Percentiles rank a stretch among this genome's conserved stretches.
These are phyloP conservation scores for Trichoderma atrobrunneum DNA, from an alignment of 2,329 filamentous ascomycete genomes.

Conservation along the genomic window DNA sequence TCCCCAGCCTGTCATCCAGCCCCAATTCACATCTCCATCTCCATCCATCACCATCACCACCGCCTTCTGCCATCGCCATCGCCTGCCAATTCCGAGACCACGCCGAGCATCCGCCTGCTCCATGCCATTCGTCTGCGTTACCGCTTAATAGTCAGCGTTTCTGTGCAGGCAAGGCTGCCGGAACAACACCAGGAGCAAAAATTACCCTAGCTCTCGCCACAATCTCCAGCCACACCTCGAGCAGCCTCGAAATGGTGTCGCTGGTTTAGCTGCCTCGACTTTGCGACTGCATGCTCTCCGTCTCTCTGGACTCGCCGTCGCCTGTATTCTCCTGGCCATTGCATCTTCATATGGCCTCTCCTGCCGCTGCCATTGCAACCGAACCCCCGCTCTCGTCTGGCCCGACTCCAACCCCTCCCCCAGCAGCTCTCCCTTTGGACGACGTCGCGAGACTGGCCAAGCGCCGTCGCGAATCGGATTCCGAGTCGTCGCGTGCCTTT, in stretches of 20 bases:
- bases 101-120: slow-evolving; percentile 2
- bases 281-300: slow-evolving; percentile 16
- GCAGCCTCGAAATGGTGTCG: slow-evolving; percentile 37
- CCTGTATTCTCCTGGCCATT: neutral
- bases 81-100: neutral
- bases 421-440: slow-evolving; percentile 39
- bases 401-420: slow-evolving; percentile 35
- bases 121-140: slow-evolving; percentile 1
- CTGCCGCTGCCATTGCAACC: slow-evolving; percentile 51
- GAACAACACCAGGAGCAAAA: slow-evolving; percentile 14
- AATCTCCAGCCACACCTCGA: slow-evolving; percentile 43
- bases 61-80: slow-evolving; percentile 9
- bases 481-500: slow-evolving; percentile 37
- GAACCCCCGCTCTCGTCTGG: slow-evolving; percentile 45
- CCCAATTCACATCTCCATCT: slow-evolving; percentile 3
- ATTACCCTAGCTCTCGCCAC: slow-evolving; percentile 42
- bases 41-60: slow-evolving; percentile 3
- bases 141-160: neutral
- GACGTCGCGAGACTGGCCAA: slow-evolving; percentile 42
- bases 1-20: slow-evolving; percentile 20
- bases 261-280: slow-evolving; percentile 26
- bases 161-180: neutral
- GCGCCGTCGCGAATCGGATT: slow-evolving; percentile 48
- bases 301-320: slow-evolving; percentile 10
- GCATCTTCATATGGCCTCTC: slow-evolving; percentile 49